Evolutionary conservation across 805 yeast genomes (phyloP).

Genomic region (Saccharomycopsis capsularis): DNA sequence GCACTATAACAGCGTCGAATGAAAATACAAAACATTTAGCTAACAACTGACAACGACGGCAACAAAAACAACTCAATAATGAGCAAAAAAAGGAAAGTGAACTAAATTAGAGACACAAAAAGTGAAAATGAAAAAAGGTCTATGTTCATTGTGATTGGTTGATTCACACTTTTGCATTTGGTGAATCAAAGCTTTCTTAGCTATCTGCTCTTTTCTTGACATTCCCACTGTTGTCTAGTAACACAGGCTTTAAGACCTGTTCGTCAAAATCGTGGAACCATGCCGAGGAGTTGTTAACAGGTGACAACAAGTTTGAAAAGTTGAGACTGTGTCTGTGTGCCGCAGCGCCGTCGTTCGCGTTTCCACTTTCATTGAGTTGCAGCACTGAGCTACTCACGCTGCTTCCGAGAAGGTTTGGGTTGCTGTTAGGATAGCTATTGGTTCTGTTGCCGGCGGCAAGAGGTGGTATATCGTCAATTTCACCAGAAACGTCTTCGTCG

Average conservation of each 20-base stretch:
- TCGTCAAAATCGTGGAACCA: slow-evolving; percentile 96
- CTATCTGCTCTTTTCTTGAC: neutral
- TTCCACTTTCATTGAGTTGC: neutral
- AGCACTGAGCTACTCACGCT: neutral
- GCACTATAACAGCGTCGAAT: no score
- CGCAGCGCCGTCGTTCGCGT: neutral
- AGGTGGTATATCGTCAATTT: slow-evolving; percentile 18
- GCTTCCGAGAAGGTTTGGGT: neutral
- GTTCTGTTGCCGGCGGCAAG: slow-evolving; percentile 2
- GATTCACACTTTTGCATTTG: no score
- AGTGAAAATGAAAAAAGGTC: no score
- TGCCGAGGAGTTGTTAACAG: slow-evolving; percentile 55
- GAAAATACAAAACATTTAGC: no score
- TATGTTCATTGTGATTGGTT: no score
- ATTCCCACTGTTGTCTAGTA: slow-evolving; percentile 48
- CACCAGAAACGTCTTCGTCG: slow-evolving; percentile 14
- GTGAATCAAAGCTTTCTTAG: no score
- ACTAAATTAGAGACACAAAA: no score
- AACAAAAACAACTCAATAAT: no score
- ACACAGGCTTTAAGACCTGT: slow-evolving; percentile 84
- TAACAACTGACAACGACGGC: no score
- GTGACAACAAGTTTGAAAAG: slow-evolving; percentile 24
- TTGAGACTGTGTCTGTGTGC: slow-evolving; percentile 11
- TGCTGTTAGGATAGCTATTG: neutral
- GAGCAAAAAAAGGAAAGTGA: no score